Conservation (phyloP, 805 yeast genomes). For the Candida insectorum region DNA sequence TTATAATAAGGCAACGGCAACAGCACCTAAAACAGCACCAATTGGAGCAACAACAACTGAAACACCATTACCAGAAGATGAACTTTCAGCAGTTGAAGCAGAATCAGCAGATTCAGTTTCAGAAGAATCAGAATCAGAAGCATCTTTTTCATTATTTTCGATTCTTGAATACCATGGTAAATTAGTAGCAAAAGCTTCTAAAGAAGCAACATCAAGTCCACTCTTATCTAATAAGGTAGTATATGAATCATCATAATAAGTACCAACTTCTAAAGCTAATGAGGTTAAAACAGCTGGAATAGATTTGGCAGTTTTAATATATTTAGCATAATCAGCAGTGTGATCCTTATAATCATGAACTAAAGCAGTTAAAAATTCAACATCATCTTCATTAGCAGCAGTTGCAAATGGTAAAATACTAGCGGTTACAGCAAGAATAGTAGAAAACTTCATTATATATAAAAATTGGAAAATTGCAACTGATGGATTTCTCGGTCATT, state of each 20-base stretch:
- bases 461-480: slow-evolving; percentile 1
- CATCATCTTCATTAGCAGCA: slow-evolving; percentile 16
- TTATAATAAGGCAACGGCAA: slow-evolving; percentile 29
- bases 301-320: slow-evolving; percentile 21
- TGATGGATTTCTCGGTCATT: too few species aligned
- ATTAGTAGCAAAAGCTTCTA: slow-evolving; percentile 28
- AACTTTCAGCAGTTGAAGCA: slow-evolving; percentile 6
- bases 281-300: slow-evolving; percentile 27
- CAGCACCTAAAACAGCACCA: slow-evolving; percentile 32
- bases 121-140: slow-evolving; percentile 5
- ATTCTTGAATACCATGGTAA: slow-evolving; percentile 37
- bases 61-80: slow-evolving; percentile 8
- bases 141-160: slow-evolving; percentile 3
- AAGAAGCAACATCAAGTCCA: slow-evolving; percentile 16
- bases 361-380: slow-evolving; percentile 30
- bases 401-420: slow-evolving; percentile 11
- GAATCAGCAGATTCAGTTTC: slow-evolving; percentile 1
- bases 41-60: slow-evolving; percentile 18
- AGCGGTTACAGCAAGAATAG: slow-evolving; percentile 1
- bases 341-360: slow-evolving; percentile 30
- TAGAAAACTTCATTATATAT: slow-evolving; percentile 3
- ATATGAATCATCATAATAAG: slow-evolving; percentile 34
- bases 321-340: slow-evolving; percentile 23
- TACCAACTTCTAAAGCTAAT: slow-evolving; percentile 27
- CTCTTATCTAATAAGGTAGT: slow-evolving; percentile 29